These are phyloP conservation scores for Cercis canadensis DNA, from an alignment of 306 rosid species.

Conservation along the genomic window DNA sequence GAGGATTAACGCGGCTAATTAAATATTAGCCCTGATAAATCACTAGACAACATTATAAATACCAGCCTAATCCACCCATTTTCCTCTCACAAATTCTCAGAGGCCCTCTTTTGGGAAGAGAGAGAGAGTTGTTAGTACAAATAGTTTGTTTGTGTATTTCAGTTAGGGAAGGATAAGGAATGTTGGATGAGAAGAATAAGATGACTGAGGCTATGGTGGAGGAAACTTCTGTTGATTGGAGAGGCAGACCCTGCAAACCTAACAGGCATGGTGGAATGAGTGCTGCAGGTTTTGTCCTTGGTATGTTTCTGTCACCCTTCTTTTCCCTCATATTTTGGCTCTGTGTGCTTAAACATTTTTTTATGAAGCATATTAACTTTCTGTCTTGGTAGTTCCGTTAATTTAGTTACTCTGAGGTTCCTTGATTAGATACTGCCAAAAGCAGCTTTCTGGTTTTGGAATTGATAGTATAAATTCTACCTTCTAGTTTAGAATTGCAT, in stretches of 20 bases:
- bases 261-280: conserved; percentile 68
- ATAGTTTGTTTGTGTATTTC: too few species aligned
- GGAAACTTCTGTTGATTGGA: conserved; percentile 59
- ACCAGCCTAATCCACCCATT: conserved; percentile 18
- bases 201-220: conserved; percentile 26
- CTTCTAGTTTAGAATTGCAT: not conserved
- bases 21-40: not conserved
- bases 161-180: not conserved
- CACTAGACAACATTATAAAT: conserved; percentile 26
- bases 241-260: conserved; percentile 58
- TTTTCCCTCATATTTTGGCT: not conserved
- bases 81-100: conserved; percentile 29
- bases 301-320: conserved; percentile 38
- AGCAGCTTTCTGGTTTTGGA: not conserved
- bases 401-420: not conserved
- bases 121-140: not conserved
- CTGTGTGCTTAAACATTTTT: not conserved
- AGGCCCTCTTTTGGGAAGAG: not conserved
- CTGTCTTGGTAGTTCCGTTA: not conserved
- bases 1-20: not conserved
- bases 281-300: conserved; percentile 69
- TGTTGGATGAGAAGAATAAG: conserved; percentile 17
- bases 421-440: not conserved
- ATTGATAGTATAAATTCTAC: not conserved
- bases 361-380: not conserved